Percentiles rank a stretch among this genome's conserved stretches.
Conservation (phyloP, 352 stramenopile species). For the Pelagophyceae sp. region DNA sequence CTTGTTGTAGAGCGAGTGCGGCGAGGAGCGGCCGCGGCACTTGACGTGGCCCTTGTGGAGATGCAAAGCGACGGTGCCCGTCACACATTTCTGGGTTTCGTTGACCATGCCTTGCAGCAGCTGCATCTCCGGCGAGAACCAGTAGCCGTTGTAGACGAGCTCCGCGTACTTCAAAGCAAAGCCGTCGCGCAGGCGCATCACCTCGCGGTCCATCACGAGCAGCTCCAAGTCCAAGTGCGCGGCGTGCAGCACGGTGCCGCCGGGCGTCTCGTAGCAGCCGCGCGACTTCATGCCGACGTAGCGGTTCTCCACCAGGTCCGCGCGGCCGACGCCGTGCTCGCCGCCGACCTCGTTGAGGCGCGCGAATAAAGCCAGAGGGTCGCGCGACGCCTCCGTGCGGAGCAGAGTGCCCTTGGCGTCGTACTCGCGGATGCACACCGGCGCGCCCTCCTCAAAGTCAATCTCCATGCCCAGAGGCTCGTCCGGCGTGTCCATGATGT, state of each 20-base stretch:
- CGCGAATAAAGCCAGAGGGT: conserved; percentile 87
- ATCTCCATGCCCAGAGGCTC: conserved; percentile 74
- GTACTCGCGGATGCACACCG: conserved; percentile 47
- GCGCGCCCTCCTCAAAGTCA: conserved; percentile 87
- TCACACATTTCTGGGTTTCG: conserved; percentile 86
- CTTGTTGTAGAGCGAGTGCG: conserved; percentile 88
- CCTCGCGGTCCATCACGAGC: conserved; percentile 88
- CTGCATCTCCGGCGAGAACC: conserved; percentile 98
- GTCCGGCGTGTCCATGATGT: conserved; percentile 84
- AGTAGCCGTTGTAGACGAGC: conserved; percentile 98
- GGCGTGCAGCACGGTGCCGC: conserved; percentile 66
- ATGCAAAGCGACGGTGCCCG: conserved; percentile 81
- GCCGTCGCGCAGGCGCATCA: conserved; percentile 80
- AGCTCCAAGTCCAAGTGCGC: conserved; percentile 53
- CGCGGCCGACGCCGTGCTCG: conserved; percentile 89
- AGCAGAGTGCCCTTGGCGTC: conserved; percentile 59
- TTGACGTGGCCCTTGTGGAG: conserved; percentile 97
- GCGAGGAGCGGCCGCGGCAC: conserved; percentile 74
- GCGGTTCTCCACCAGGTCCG: conserved; percentile 98
- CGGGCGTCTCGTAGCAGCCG: conserved; percentile 96
- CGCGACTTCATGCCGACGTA: conserved; percentile 99
- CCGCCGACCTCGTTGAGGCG: conserved; percentile 92
- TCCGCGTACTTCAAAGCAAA: conserved; percentile 89
- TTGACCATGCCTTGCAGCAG: conserved; percentile 88
- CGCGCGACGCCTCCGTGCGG: conserved; percentile 21